Percentiles rank a stretch among this genome's conserved stretches.
Evolutionary conservation across 179 eudicot species (phyloP).

Genomic region (Beta macrorhiza): DNA sequence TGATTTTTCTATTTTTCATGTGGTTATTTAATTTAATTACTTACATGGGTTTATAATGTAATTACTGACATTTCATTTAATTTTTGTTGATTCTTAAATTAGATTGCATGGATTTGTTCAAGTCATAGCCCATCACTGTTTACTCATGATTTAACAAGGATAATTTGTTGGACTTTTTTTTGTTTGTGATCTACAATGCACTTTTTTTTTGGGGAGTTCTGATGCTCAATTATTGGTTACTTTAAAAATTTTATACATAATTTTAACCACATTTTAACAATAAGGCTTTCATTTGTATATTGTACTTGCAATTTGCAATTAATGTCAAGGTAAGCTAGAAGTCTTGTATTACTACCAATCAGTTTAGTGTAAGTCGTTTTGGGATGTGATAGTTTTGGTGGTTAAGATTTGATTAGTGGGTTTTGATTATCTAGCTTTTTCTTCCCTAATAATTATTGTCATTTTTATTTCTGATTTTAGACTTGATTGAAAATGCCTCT

Average conservation of each 20-base stretch:
- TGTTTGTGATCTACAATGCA: neutral
- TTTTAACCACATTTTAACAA: neutral
- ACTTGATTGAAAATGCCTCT: neutral
- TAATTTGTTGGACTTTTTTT: neutral
- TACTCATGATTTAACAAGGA: neutral
- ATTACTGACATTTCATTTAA: neutral
- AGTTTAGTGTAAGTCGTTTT: constrained; percentile 5
- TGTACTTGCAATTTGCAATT: constrained; percentile 13
- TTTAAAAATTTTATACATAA: neutral
- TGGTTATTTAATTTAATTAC: too few relatives aligned
- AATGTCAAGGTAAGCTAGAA: neutral
- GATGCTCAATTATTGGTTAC: neutral
- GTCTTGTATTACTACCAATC: neutral
- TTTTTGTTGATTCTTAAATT: neutral
- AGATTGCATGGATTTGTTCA: too few relatives aligned
- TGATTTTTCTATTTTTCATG: too few relatives aligned
- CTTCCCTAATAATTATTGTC: neutral
- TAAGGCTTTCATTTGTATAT: neutral
- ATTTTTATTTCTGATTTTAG: neutral
- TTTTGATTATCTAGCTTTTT: neutral
- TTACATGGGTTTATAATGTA: too few relatives aligned
- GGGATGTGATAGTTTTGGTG: constrained; percentile 14
- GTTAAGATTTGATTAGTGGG: neutral
- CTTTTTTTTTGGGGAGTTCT: neutral
- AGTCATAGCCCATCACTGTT: neutral